These are phyloP conservation scores for Puccinia triticina DNA, from an alignment of 1,284 basidiomycete species.

Conservation along the genomic window DNA sequence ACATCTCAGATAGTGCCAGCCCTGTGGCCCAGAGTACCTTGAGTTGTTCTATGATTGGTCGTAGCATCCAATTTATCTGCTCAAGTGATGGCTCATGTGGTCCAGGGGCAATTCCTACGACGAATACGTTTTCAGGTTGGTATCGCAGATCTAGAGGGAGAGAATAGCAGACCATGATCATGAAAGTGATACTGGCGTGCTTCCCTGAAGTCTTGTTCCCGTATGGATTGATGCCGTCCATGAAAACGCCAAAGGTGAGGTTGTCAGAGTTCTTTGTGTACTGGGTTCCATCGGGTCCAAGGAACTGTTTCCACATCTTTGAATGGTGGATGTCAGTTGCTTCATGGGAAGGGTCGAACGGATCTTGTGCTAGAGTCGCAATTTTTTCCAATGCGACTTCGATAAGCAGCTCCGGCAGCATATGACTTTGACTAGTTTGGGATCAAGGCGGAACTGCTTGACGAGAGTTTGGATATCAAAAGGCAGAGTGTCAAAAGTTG, in stretches of 20 bases:
- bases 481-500: slow-evolving; percentile 20
- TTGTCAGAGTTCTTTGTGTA: slow-evolving; percentile 11
- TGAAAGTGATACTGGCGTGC: slow-evolving; percentile 31
- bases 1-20: slow-evolving; percentile 11
- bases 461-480: slow-evolving; percentile 16
- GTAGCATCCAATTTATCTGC: slow-evolving; percentile 59
- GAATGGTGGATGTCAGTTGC: slow-evolving; percentile 38
- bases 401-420: slow-evolving; percentile 27
- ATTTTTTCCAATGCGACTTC: slow-evolving; percentile 19
- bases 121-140: slow-evolving; percentile 61
- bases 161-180: slow-evolving; percentile 30
- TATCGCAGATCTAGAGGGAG: slow-evolving; percentile 59
- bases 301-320: slow-evolving; percentile 33
- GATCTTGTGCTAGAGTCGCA: background rate
- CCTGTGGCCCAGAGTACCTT: slow-evolving; percentile 18
- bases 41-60: slow-evolving; percentile 59
- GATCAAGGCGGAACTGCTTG: background rate
- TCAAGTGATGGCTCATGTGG: slow-evolving; percentile 53
- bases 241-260: slow-evolving; percentile 33
- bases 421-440: background rate
- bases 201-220: slow-evolving; percentile 7
- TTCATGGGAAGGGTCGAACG: slow-evolving; percentile 15
- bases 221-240: slow-evolving; percentile 27
- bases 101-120: slow-evolving; percentile 61
- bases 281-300: slow-evolving; percentile 23